These are phyloP conservation scores for Dothidotthia symphoricarpi DNA, from an alignment of 2,329 filamentous ascomycete species.

Conservation along the genomic window DNA sequence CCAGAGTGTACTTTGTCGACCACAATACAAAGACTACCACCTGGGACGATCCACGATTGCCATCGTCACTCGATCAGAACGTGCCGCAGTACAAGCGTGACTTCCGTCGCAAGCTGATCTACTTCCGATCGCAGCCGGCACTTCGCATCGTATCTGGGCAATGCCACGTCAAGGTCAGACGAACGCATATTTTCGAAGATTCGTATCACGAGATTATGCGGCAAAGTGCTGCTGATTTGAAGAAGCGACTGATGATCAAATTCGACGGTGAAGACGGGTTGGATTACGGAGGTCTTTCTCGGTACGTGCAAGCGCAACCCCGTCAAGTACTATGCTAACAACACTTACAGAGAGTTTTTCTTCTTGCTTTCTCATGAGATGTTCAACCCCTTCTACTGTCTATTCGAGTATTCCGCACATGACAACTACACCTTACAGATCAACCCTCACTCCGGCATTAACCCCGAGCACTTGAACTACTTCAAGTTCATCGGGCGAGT, in stretches of 20 bases:
- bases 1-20: constrained; percentile 96
- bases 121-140: constrained; percentile 97
- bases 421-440: constrained; percentile 99
- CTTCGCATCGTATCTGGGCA: constrained; percentile 94
- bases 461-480: constrained; percentile 98
- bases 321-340: too few species aligned
- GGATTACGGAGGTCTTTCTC: constrained; percentile 94
- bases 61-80: constrained; percentile 94
- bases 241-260: constrained; percentile 99
- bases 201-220: constrained; percentile 98
- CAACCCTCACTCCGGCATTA: constrained; percentile 98
- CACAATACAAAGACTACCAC: constrained; percentile 99
- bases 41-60: constrained; percentile 94
- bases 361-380: constrained; percentile 99
- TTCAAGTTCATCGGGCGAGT: constrained; percentile 99
- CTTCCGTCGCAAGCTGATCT: constrained; percentile 95
- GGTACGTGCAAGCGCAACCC: constrained; percentile 20
- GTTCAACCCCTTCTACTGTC: constrained; percentile 99
- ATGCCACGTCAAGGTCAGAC: constrained; percentile 95
- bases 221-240: constrained; percentile 90
- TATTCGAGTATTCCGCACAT: constrained; percentile 99
- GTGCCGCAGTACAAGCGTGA: constrained; percentile 99
- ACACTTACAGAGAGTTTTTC: constrained; percentile 73
- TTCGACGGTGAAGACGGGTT: constrained; percentile 98
- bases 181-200: constrained; percentile 97